Conservation (phyloP, 2,329 filamentous ascomycete genomes). For the Ampelomyces quisqualis region DNA sequence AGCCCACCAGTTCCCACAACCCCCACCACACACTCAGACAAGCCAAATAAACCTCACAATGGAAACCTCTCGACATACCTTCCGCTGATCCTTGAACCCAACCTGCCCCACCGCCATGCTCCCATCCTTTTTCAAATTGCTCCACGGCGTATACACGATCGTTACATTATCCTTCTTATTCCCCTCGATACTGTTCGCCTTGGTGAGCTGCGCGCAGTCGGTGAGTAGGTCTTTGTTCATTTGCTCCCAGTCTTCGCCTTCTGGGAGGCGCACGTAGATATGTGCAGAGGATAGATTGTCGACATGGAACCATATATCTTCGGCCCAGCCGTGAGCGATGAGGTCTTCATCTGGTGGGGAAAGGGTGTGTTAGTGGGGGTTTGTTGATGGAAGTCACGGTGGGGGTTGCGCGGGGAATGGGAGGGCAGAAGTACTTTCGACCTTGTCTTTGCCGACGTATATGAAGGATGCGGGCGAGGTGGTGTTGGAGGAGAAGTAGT, state of each 20-base stretch:
- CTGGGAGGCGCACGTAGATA: constrained; percentile 83
- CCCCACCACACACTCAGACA: background rate
- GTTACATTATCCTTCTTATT: constrained; percentile 99
- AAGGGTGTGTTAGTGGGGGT: too few relatives aligned
- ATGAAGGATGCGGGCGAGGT: constrained; percentile 82
- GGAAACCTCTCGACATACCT: too few relatives aligned
- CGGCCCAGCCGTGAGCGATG: constrained; percentile 90
- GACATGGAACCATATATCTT: constrained; percentile 98
- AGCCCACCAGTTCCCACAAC: background rate
- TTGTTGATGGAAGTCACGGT: too few relatives aligned
- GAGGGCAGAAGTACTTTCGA: too few relatives aligned
- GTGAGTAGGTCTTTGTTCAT: constrained; percentile 73
- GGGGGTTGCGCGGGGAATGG: too few relatives aligned
- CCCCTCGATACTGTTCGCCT: constrained; percentile 97
- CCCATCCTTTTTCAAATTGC: constrained; percentile 91
- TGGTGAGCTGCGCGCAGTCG: constrained; percentile 95
- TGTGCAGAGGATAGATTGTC: constrained; percentile 97
- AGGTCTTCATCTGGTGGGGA: constrained; percentile 80
- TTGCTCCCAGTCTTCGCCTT: constrained; percentile 79
- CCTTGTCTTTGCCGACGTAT: constrained; percentile 98
- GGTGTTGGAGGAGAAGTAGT: constrained; percentile 87
- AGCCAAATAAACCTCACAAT: background rate
- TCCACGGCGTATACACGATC: constrained; percentile 96
- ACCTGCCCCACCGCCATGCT: constrained; percentile 96
- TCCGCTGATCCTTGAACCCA: constrained; percentile 84